Conservation (phyloP, 352 stramenopile genomes). For the Phytopythium montanum region DNA sequence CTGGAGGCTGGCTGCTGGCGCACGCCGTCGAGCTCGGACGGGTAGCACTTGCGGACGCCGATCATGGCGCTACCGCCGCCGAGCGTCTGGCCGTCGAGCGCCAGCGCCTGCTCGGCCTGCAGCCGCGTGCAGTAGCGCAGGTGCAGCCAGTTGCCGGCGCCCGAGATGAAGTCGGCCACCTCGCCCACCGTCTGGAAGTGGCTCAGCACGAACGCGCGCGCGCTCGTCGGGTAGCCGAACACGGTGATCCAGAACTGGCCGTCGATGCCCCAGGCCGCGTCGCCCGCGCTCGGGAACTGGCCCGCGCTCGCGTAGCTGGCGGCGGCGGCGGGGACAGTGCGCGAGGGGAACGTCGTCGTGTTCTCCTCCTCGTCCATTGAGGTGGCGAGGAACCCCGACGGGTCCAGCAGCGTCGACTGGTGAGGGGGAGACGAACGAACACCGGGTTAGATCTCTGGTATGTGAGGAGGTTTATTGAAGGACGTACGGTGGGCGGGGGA, state of each 20-base stretch:
- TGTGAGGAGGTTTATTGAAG: no score
- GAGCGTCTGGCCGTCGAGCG: slow-evolving; percentile 60
- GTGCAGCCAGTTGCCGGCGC: slow-evolving; percentile 74
- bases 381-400: slow-evolving; percentile 33
- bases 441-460: no score
- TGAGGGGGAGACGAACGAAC: no score
- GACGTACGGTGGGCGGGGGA: slow-evolving; percentile 47
- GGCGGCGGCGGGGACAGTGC: slow-evolving; percentile 8
- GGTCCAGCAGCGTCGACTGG: slow-evolving; percentile 44
- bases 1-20: slow-evolving; percentile 55
- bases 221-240: slow-evolving; percentile 64
- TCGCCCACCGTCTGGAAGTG: slow-evolving; percentile 78
- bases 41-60: slow-evolving; percentile 75
- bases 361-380: slow-evolving; percentile 20
- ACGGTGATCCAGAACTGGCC: slow-evolving; percentile 85
- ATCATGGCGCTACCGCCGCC: slow-evolving; percentile 71
- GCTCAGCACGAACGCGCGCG: slow-evolving; percentile 63
- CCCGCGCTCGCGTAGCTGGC: slow-evolving; percentile 18
- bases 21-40: slow-evolving; percentile 55
- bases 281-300: slow-evolving; percentile 48
- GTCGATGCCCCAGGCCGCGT: slow-evolving; percentile 73
- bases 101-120: slow-evolving; percentile 79
- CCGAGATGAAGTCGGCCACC: slow-evolving; percentile 65
- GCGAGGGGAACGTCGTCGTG: slow-evolving; percentile 14
- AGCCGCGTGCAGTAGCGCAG: slow-evolving; percentile 75